Evolutionary conservation across 805 yeast species (phyloP).

Genomic region (Candida ponderosae): DNA sequence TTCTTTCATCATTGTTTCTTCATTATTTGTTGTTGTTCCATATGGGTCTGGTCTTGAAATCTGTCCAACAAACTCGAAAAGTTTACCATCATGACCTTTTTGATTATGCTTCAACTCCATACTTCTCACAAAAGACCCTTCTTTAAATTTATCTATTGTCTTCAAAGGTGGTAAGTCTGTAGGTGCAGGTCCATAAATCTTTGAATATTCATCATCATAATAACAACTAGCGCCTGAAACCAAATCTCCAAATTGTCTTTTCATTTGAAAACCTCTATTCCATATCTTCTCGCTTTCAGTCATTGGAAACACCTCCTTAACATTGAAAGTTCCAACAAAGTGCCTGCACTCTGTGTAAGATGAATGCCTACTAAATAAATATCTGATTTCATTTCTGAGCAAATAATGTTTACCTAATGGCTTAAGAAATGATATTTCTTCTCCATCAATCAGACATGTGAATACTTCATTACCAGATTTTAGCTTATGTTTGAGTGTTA

Average conservation of each 20-base stretch:
- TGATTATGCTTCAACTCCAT: background rate
- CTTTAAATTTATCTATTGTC: constrained; percentile 2
- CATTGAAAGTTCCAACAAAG: constrained; percentile 28
- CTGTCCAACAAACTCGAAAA: background rate
- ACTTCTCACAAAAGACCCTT: background rate
- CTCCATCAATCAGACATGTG: constrained; percentile 3
- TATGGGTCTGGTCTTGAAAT: background rate
- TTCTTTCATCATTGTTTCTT: background rate
- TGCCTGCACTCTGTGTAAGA: constrained; percentile 32
- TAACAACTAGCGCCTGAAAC: constrained; percentile 18
- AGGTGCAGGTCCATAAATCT: constrained; percentile 4
- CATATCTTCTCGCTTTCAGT: constrained; percentile 26
- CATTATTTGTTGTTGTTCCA: no score
- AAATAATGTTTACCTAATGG: constrained; percentile 21
- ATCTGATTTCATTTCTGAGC: constrained; percentile 27
- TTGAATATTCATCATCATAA: constrained; percentile 7
- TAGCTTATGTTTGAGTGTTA: no score
- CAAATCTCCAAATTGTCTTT: constrained; percentile 31
- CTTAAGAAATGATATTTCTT: constrained; percentile 20
- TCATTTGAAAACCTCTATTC: constrained; percentile 31
- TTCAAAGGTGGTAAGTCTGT: background rate
- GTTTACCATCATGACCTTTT: background rate
- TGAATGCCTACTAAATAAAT: constrained; percentile 39
- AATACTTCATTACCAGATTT: constrained; percentile 16
- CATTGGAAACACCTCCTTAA: constrained; percentile 36